Percentiles rank a stretch among this genome's conserved stretches.
These are phyloP conservation scores for Aspergillus bombycis DNA, from an alignment of 2,329 filamentous ascomycete species.

Conservation along the genomic window DNA sequence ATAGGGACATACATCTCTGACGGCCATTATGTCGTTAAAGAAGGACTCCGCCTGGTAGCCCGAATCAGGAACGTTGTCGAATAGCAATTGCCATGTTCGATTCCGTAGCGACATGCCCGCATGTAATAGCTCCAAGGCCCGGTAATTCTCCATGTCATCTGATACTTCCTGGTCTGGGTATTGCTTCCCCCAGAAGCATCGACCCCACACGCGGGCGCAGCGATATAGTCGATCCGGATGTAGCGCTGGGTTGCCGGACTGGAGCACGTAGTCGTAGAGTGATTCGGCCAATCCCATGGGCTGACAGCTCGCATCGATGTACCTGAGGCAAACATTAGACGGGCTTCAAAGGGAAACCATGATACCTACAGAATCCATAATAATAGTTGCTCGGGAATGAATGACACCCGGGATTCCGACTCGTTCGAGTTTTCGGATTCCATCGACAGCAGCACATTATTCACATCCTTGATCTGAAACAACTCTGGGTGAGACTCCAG, in stretches of 20 bases:
- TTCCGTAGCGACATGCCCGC: constrained; percentile 32
- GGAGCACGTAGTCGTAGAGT: constrained; percentile 36
- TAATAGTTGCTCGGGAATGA: constrained; percentile 40
- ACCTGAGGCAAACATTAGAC: constrained; percentile 19
- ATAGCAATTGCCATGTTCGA: constrained; percentile 33
- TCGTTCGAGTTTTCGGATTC: constrained; percentile 20
- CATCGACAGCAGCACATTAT: constrained; percentile 30
- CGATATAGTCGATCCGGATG: constrained; percentile 39
- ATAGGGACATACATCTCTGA: constrained; percentile 29
- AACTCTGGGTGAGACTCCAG: constrained; percentile 38
- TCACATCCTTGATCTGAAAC: constrained; percentile 34
- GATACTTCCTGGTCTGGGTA: constrained; percentile 42
- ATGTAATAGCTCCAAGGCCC: constrained; percentile 38
- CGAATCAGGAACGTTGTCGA: constrained; percentile 22
- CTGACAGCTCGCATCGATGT: constrained; percentile 34
- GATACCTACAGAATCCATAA: constrained; percentile 39
- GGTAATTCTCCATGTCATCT: constrained; percentile 45
- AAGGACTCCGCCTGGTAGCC: constrained; percentile 23
- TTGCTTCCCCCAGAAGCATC: constrained; percentile 40
- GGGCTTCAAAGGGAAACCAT: background rate
- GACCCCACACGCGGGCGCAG: constrained; percentile 39
- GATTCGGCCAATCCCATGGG: constrained; percentile 35
- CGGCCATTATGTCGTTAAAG: constrained; percentile 28
- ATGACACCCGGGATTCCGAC: constrained; percentile 29
- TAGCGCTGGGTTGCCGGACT: constrained; percentile 34